Evolutionary conservation across 2,329 filamentous ascomycete species (phyloP), one percentile per base, ranked within the genome.

Genomic region (Fusarium paranaense): DNA sequence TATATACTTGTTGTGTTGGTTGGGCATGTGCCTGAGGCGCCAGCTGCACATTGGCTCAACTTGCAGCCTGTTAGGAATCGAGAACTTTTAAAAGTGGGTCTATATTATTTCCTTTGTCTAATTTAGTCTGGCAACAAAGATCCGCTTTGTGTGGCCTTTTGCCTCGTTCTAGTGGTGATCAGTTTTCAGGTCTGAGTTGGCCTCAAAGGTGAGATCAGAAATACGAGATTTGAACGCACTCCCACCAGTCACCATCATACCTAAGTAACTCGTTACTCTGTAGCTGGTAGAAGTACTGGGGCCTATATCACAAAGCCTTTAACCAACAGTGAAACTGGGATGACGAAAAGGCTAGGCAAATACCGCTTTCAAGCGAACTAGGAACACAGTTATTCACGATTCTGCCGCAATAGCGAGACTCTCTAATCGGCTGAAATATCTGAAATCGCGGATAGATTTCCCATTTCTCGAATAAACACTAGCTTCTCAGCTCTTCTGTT

Each of bases 241-340:
- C 42, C 4, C 7, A 25, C 20, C 14, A 45, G 20, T 25, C 42
- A 13, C 3, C 42, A 45, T 8, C 6, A 14, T 4, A 25, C 2
- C 22, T 3, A 14, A 45, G 22, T 45, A 14, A 7, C 2, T 25
- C 20, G 13, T 22, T 45, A 22, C 13, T 14, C 40, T 8, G 13
- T 5, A 4, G 20, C 20, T 4, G 4, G 3, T 6, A 22, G n/a
- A 45, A 9, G 6, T 9, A 16, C 1, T 4, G 4, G 5, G n/a
- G n/a, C 6, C 11, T 13, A 14, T 22, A 14, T 20, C 10, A 22
- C 40, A 14, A 9, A 8, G 3, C 13, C 3, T 14, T 16, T 14
- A 7, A 8, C 20, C 14, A 27, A 47, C 5, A 18, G 1, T 9
- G 8, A 47, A 2, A 47, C 8, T 47, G 1, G 22, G 38, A 4